Conservation (phyloP, 257 asterid species). For the Rubia yunnanensis region DNA sequence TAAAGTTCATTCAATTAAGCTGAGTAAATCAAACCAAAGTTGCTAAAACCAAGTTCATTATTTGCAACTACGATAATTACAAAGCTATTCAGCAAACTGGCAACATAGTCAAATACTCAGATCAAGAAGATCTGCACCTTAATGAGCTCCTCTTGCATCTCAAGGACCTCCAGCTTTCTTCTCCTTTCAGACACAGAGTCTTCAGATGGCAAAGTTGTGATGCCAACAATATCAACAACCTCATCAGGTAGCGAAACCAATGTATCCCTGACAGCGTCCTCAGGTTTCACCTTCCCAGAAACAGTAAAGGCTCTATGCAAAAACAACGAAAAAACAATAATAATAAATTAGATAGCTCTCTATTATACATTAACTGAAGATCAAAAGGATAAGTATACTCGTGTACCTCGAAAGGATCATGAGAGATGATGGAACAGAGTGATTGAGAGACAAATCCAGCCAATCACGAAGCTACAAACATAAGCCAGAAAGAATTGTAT, state of each 20-base stretch:
- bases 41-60: neutral
- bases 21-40: neutral
- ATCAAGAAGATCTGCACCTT: conserved; percentile 34
- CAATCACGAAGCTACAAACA: conserved; percentile 75
- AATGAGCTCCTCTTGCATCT: conserved; percentile 89
- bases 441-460: conserved; percentile 85
- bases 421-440: conserved; percentile 86
- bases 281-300: conserved; percentile 70
- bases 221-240: conserved; percentile 81
- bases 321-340: neutral
- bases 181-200: conserved; percentile 85
- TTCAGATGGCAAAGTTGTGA: conserved; percentile 75
- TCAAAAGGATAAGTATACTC: neutral
- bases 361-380: conserved; percentile 10
- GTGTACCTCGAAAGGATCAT: conserved; percentile 74
- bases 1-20: conserved; percentile 18
- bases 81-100: neutral
- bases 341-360: conserved; percentile 20
- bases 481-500: conserved; percentile 9
- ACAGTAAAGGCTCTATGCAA: conserved; percentile 63
- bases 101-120: neutral
- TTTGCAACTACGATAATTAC: neutral
- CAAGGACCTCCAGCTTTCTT: conserved; percentile 79
- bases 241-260: conserved; percentile 88
- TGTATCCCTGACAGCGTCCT: conserved; percentile 80